Base-by-base conservation (phyloP, 2,329 filamentous ascomycete genomes). In the Alternaria sp. region DNA sequence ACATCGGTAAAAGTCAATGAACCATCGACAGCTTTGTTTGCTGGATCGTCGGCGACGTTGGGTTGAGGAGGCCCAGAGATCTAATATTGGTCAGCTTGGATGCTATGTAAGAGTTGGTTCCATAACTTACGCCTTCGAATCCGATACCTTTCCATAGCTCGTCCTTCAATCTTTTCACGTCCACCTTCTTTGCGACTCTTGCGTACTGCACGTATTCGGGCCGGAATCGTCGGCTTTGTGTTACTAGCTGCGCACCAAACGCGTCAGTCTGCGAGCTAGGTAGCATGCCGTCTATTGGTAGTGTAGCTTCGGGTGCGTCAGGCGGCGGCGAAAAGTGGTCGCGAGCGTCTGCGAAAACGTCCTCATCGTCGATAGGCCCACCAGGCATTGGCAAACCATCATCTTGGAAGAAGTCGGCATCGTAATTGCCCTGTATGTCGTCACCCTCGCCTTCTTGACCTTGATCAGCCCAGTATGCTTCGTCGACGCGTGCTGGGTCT, bases 321-420 rank as follows among this genome's bases (percentile, higher is more conserved):
- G 87, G 82, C 5, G 86, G 85, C 1, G 91, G 91, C 1, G 90
- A 91, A 76, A 94, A 91, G 70, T 92, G 88, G 69, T 95, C 92
- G 46, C 90, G 84, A 30, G 92, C 92, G 77, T 95, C 92, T 4
- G 91, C 90, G 78, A 95, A 95, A 61, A 85, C 82, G 54, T 91
- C 90, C 60, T 85, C 84, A 52, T 91, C 89, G 43, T 90, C 89
- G 28, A 85, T 84, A 18, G 86, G 84, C 5, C 84, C 88, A 11
- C 87, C 89, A 2, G 87, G 83, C 70, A 92, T 86, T 2, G 90
- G 89, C 65, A 94, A 82, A 2, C 86, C 90, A 69, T 94, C 92
- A 73, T 98, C 95, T 72, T 95, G 91, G 83, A 98, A 99, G 86
- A 98, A 99, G 79, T 98, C 92, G 60, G 95, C 94, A 77, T 98